Base-by-base conservation (phyloP, 805 yeast species). In the Tetrapisispora pingtungensis region DNA sequence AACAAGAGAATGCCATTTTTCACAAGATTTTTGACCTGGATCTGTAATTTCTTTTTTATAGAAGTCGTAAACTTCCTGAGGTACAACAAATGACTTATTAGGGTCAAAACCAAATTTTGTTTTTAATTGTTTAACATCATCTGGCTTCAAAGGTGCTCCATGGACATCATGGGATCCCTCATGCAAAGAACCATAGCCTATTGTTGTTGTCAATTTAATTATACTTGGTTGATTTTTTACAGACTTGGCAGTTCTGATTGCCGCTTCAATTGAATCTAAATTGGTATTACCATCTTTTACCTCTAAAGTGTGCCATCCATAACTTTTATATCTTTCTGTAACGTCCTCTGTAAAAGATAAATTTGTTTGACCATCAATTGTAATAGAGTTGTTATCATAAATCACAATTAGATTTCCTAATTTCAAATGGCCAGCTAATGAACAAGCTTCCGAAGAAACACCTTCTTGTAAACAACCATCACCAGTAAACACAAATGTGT, bases 401-500 rank as follows among this genome's bases (percentile, higher is more conserved):
- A 90, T 80, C 49, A 90, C 88, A 68, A 93, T 86, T 72, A 90
- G 78, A 74, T 88, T 89, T 67, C 84, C 85, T 67, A 93, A 80
- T 74, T 87, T 77, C 68, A 90, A 75, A 71, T 90, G 97, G 59
- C 98, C 98, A 51, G 98, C 98, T 49, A 89, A 70, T 33, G 97
- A 90, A 56, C 78, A 77, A 44, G 97, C 94, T 75, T 90, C 98
- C 47, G 93, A 78, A 49, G 97, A 78, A 51, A 90, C 87, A 78
- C 98, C 98, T 75, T 90, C 98, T 88, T 82, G 84, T 74, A 90
- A 74, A 74, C 97, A 93, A 57, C 97, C 98, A 59, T 90, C 98
- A 72, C 98, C 98, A 47, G 86, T 69, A 73, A 93, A 80, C 55
- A 70, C 67, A 71, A 79, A 90, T 51, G 87, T 80, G 77, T 72